Evolutionary conservation across 495 filamentous ascomycete genomes (phyloP).

Genomic region (Tuber indicum): DNA sequence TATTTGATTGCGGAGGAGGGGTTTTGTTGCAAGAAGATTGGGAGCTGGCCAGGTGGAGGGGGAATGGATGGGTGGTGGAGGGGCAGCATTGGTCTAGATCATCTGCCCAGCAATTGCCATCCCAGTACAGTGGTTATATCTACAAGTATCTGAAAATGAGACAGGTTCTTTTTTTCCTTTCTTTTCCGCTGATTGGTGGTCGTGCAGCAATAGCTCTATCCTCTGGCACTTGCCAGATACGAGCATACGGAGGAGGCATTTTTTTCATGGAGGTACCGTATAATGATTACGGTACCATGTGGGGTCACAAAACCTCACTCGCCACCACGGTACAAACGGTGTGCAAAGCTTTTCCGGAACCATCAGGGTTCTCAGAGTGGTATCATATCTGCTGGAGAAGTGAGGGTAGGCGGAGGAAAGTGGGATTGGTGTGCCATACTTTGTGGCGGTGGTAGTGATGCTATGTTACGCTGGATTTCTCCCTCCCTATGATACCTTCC

Average conservation of each 20-base stretch:
- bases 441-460: background rate
- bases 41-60: background rate
- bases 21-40: background rate
- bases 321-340: background rate
- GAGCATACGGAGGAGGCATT: too few species aligned
- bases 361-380: background rate
- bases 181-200: too few species aligned
- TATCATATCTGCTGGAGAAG: background rate
- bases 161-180: too few species aligned
- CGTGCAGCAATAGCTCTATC: too few species aligned
- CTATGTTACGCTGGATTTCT: background rate
- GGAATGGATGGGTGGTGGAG: background rate
- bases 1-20: background rate
- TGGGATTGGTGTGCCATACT: background rate
- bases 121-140: too few species aligned
- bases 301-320: background rate
- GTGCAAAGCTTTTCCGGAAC: background rate
- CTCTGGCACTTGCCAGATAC: too few species aligned
- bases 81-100: background rate
- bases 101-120: too few species aligned
- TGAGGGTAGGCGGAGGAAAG: background rate
- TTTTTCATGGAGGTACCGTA: background rate
- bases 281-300: background rate
- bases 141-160: too few species aligned
- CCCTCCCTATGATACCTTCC: background rate